These are phyloP conservation scores for Haematococcus sp. DNA, from an alignment of 139 green algal genomes.

Conservation along the genomic window DNA sequence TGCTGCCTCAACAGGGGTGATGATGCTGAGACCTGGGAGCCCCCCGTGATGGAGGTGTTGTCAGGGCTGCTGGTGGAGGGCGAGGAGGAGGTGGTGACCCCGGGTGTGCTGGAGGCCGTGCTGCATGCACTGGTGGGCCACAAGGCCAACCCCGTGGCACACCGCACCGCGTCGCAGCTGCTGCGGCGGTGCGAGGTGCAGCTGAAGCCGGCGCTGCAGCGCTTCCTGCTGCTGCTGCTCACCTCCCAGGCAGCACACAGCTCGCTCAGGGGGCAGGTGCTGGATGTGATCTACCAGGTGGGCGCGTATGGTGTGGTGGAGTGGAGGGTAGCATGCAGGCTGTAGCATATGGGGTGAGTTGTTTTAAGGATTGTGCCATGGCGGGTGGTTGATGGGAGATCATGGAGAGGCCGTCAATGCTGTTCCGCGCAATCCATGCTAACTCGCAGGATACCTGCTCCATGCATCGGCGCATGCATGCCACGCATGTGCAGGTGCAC, in stretches of 20 bases:
- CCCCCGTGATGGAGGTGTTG: slow-evolving; percentile 31
- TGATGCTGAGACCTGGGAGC: slow-evolving; percentile 29
- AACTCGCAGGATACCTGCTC: too few relatives aligned
- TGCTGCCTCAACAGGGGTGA: slow-evolving; percentile 28
- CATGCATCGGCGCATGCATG: too few relatives aligned
- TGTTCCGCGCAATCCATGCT: too few relatives aligned
- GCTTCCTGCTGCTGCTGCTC: slow-evolving; percentile 46
- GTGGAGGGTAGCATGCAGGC: too few relatives aligned
- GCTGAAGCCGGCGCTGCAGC: slow-evolving; percentile 56
- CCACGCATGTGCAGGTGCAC: slow-evolving; percentile 47
- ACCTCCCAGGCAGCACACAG: neutral
- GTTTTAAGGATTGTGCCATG: too few relatives aligned
- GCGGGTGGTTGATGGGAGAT: too few relatives aligned
- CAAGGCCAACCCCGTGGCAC: neutral
- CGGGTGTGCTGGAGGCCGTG: slow-evolving; percentile 45
- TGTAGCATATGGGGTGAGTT: too few relatives aligned
- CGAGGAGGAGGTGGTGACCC: neutral
- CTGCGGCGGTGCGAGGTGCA: slow-evolving; percentile 45
- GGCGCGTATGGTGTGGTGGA: too few relatives aligned
- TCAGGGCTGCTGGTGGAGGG: slow-evolving; percentile 31
- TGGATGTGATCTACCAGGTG: slow-evolving; percentile 49
- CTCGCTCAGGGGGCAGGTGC: too few relatives aligned
- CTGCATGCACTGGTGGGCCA: slow-evolving; percentile 13
- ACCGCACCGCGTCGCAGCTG: slow-evolving; percentile 37
- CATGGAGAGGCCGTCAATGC: too few relatives aligned